Conservation (phyloP, 192 early-diverging fungal species). For the Lobosporangium transversale region DNA sequence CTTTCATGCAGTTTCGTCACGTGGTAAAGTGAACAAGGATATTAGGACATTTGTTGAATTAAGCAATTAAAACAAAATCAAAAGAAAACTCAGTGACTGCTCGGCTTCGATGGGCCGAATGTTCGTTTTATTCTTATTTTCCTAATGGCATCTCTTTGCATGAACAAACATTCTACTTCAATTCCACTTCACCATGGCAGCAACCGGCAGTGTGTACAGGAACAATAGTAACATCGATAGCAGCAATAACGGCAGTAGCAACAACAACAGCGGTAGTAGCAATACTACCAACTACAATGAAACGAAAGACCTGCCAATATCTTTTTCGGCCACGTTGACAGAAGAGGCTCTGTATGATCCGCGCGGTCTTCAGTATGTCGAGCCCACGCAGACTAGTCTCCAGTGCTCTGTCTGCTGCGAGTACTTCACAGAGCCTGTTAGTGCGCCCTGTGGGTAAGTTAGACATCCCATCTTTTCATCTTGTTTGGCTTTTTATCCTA, state of each 20-base stretch:
- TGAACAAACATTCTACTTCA: neutral
- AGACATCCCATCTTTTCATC: neutral
- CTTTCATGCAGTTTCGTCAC: no score
- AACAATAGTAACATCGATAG: no score
- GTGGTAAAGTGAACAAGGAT: no score
- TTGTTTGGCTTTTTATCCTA: neutral
- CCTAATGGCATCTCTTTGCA: no score
- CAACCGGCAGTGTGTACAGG: neutral
- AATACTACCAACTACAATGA: neutral
- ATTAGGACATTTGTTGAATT: no score
- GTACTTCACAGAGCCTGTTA: constrained; percentile 51
- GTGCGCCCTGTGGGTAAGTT: constrained; percentile 48
- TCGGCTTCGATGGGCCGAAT: no score
- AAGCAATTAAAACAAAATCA: no score
- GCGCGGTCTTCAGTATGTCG: constrained; percentile 45
- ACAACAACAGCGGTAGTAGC: neutral
- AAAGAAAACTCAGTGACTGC: no score
- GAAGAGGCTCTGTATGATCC: constrained; percentile 39
- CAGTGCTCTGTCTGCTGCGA: constrained; percentile 53
- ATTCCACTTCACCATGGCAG: constrained; percentile 6
- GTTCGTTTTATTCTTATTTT: no score
- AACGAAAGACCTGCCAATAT: neutral
- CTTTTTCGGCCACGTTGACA: no score
- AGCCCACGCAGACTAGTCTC: constrained; percentile 46
- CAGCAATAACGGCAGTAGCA: no score